These are phyloP conservation scores for Lichtheimia hyalospora DNA, from an alignment of 371 early-diverging fungal species.

Conservation along the genomic window DNA sequence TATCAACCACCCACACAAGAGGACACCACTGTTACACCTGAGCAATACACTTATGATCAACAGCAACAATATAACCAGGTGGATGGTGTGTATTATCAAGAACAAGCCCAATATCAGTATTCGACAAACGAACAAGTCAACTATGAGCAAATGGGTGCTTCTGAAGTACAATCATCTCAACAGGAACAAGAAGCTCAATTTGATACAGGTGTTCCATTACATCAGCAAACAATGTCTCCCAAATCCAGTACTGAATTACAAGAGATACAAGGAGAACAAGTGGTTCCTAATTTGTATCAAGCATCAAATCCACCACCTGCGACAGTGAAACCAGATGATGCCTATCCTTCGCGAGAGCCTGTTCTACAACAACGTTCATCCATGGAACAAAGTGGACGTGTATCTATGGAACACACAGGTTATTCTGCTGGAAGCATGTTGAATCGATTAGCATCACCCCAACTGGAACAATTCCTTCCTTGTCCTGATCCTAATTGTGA, in stretches of 20 bases:
- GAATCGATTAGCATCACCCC: slow-evolving; percentile 18
- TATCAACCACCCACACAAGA: too few species aligned
- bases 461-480: slow-evolving; percentile 33
- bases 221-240: neutral
- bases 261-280: neutral
- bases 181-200: slow-evolving; percentile 4
- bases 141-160: neutral
- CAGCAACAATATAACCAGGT: too few species aligned
- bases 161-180: slow-evolving; percentile 4
- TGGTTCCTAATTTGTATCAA: neutral
- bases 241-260: neutral
- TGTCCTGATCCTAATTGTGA: slow-evolving; percentile 62
- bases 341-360: neutral
- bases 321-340: neutral
- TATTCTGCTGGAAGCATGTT: slow-evolving; percentile 25
- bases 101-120: too few species aligned
- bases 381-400: neutral
- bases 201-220: slow-evolving; percentile 6
- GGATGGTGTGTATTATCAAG: too few species aligned
- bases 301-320: slow-evolving; percentile 6
- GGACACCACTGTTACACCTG: too few species aligned
- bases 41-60: too few species aligned
- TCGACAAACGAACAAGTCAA: too few species aligned
- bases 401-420: slow-evolving; percentile 9
- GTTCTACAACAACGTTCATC: neutral